Evolutionary conservation across 306 rosid species (phyloP).

Genomic region (Rubus parviflorus): DNA sequence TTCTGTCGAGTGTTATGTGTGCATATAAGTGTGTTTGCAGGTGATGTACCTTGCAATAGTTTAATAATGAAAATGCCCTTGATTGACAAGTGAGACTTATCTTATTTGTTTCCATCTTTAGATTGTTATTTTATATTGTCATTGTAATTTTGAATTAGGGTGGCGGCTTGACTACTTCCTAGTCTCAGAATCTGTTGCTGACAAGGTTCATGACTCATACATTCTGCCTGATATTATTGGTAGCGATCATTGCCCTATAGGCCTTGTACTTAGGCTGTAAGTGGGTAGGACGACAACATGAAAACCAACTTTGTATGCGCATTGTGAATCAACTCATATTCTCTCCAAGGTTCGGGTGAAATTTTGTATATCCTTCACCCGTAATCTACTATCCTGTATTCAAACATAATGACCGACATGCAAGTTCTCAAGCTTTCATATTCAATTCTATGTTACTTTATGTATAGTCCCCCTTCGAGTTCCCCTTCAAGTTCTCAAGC

Average conservation of each 20-base stretch:
- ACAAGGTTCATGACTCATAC: conserved; percentile 83
- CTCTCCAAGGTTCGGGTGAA: neutral
- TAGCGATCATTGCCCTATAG: conserved; percentile 93
- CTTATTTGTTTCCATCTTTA: neutral
- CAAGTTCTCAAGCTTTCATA: neutral
- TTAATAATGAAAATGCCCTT: neutral
- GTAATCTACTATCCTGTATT: neutral
- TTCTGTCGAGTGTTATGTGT: neutral
- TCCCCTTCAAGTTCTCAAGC: neutral
- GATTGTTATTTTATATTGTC: neutral
- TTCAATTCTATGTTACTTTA: neutral
- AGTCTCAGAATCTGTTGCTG: conserved; percentile 74
- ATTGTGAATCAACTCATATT: neutral
- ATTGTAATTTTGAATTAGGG: conserved; percentile 52
- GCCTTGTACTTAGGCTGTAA: conserved; percentile 65
- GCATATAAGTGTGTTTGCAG: neutral
- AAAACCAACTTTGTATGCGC: neutral
- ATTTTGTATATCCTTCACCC: neutral
- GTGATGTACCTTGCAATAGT: neutral
- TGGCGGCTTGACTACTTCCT: conserved; percentile 99
- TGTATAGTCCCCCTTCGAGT: no score
- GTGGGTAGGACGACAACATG: conserved; percentile 12
- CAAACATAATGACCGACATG: neutral
- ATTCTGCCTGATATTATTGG: conserved; percentile 78
- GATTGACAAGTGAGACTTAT: neutral